A percentile compares a stretch with the other conserved stretches of the same genome.
Conservation (phyloP, 1,284 basidiomycete genomes). For the Tilletia walkeri region DNA sequence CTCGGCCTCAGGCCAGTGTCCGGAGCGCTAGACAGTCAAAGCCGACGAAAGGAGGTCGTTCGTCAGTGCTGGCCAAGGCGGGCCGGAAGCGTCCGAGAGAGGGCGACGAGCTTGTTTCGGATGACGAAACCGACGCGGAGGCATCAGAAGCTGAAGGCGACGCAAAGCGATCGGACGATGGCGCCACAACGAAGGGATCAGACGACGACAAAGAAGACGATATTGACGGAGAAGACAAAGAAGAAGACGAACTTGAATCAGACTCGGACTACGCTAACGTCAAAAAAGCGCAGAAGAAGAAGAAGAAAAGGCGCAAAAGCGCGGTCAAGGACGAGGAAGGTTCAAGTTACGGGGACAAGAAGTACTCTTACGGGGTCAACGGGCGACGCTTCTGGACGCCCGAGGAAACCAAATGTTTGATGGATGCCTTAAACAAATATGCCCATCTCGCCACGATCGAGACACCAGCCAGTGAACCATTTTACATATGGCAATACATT, state of each 20-base stretch:
- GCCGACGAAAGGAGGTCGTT: not conserved
- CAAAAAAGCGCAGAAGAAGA: too few relatives aligned
- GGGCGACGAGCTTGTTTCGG: conserved; percentile 1
- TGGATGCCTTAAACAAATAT: not conserved
- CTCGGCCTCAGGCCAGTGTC: not conserved
- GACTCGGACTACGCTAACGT: not conserved
- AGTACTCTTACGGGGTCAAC: not conserved
- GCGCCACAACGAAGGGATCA: not conserved
- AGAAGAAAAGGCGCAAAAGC: not conserved
- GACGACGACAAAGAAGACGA: not conserved
- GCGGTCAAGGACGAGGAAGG: too few relatives aligned
- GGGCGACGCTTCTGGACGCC: not conserved
- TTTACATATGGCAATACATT: conserved; percentile 32
- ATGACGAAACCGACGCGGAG: not conserved
- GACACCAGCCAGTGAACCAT: conserved; percentile 17
- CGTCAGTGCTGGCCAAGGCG: not conserved
- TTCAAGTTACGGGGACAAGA: not conserved
- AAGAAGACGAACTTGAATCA: not conserved
- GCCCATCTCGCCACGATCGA: not conserved
- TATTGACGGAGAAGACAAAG: not conserved
- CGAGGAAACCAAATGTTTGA: conserved; percentile 5
- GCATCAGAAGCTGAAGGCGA: not conserved
- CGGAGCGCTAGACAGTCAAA: not conserved
- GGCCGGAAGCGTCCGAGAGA: not conserved
- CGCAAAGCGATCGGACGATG: not conserved